Base-by-base conservation (phyloP, 2,329 filamentous ascomycete species). In the Xylariaceae sp. region DNA sequence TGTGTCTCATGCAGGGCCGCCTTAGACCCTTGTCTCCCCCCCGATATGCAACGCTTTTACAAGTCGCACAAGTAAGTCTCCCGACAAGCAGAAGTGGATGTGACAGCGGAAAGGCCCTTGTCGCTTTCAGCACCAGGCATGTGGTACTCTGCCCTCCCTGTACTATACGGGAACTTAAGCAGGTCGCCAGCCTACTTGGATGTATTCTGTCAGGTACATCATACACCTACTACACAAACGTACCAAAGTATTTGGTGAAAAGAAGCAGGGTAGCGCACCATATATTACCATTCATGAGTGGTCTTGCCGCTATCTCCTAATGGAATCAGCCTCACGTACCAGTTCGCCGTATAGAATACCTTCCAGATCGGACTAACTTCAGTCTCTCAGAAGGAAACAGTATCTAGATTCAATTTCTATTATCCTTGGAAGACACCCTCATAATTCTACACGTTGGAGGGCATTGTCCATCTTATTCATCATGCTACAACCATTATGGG, bases 251-350 rank as follows among this genome's bases (percentile, higher is more conserved):
- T 14, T 17, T 24, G 24, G 14, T 14, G 37, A 21, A 39, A 39
- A 31, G 39, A 11, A 28, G 36, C 52, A 28, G n/a, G 29, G 16
- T 11, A 41, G 43, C 43, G 37, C 48, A 34, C 48, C 41, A n/a
- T n/a, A n/a, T n/a, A n/a, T n/a, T n/a, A 53, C 33, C 51, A 16
- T 24, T 41, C 41, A 47, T 24, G 34, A 17, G 19, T 31, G 16
- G 39, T 29, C 14, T 29, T 45, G 37, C 44, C 44, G 37, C 44
- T 44, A 29, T n/a, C n/a, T 55, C 46, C 29, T 33, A 53, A 41
- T 33, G 19, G 45, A 39, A 48, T 9, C 55, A 48, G 49, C 55
- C 49, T 58, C 44, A 46, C 54, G 9, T 23, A 36, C 36, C 40
- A 56, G 40, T 17, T 37, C 24, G 43, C 55, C 36, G 47, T 43